Percentiles rank a stretch among this genome's conserved stretches.
phyloP scores from a whole-genome alignment of 352 stramenopile genomes.

The Elongisporangium undulatum region DNA sequence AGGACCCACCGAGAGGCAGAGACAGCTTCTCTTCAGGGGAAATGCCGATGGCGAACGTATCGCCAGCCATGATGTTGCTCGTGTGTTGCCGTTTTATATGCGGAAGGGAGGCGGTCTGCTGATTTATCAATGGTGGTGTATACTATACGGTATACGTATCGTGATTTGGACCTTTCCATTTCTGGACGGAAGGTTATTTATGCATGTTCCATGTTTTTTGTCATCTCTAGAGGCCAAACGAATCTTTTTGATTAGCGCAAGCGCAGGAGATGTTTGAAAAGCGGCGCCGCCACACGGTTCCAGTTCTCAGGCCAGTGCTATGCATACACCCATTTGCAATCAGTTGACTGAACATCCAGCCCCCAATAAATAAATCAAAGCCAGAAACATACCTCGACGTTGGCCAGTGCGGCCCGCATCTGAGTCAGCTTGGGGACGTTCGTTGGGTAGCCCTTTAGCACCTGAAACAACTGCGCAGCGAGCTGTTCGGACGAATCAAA shows the following conservation, averaged over 20 bases:
- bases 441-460: conserved; percentile 54
- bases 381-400: conserved; percentile 43
- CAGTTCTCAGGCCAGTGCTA: conserved; percentile 82
- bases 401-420: conserved; percentile 39
- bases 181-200: background rate
- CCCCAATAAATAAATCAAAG: background rate
- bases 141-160: background rate
- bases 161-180: background rate
- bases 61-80: conserved; percentile 1
- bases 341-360: background rate
- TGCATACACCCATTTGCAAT: background rate
- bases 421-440: conserved; percentile 37
- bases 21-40: conserved; percentile 53
- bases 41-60: conserved; percentile 40
- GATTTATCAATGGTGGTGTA: background rate
- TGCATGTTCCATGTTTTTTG: background rate
- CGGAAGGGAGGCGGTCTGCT: conserved; percentile 2
- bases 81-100: conserved; percentile 1
- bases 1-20: conserved; percentile 36
- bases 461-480: conserved; percentile 47
- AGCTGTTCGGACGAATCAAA: conserved; percentile 61
- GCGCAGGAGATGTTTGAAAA: conserved; percentile 53
- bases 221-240: background rate
- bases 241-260: conserved; percentile 14
- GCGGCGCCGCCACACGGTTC: conserved; percentile 46